Base-by-base conservation (phyloP, 2,329 filamentous ascomycete genomes). In the Fusarium sp. region DNA sequence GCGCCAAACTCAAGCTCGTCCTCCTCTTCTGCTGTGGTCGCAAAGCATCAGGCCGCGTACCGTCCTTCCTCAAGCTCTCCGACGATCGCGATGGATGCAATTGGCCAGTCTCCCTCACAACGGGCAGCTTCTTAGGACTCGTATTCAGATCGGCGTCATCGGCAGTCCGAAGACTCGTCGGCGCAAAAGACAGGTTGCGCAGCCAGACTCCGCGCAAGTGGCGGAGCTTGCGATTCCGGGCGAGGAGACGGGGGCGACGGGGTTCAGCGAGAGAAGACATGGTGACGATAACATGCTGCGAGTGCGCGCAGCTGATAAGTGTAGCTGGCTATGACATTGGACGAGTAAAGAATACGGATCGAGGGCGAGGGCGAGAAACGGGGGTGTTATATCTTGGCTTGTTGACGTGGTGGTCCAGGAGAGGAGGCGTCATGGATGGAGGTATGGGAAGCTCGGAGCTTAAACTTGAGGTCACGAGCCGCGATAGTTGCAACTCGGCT, bases 131-230 rank as follows among this genome's bases (percentile, higher is more conserved):
- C 40, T 89, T 89, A 0, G 93, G 89, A 14, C 91, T 91, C 75
- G 91, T 91, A 73, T 92, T 92, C 35, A 94, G 90, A 37, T 93
- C 89, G 35, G 91, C 92, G 77, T 95, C 93, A 82, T 97, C 95
- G 83, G 96, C 93, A 78, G 93, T 92, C 42, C 94, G 82, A 88
- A 85, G 78, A 84, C 85, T 73, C 85, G 85, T 67, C 86, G 85
- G 72, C 85, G 86, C 86, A 75, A 98, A 91, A 71, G 91, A 91
- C 50, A 98, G 87, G 82, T 98, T 98, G 67, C 96, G 94, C 61
- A 98, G 85, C 65, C 93, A 96, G 76, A 98, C 90, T 75, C 94
- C 94, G 78, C 94, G 92, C 6, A 98, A 89, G 85, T 98, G 95
- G 64, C 96, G 92, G 62, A 98, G 87, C 82, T 93, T 95, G 81